phyloP scores from a whole-genome alignment of 2,329 filamentous ascomycete species.

The Bimuria novae-zelandiae region DNA sequence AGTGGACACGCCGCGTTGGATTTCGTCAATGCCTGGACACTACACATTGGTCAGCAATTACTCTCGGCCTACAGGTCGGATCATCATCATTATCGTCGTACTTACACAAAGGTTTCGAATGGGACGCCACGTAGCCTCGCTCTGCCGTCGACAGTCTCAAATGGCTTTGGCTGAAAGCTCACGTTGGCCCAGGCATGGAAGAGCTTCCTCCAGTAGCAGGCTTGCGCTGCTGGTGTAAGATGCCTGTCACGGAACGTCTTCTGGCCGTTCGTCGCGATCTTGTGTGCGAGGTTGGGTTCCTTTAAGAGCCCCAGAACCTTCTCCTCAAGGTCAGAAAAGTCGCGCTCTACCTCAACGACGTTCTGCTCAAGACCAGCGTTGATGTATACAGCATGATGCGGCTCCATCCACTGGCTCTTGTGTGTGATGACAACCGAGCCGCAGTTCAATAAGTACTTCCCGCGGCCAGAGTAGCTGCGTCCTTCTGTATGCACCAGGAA shows the following conservation, averaged over 20 bases:
- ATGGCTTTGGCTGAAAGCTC: slow-evolving; percentile 15
- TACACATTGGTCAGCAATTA: not conserved
- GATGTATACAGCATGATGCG: slow-evolving; percentile 17
- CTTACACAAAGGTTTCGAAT: slow-evolving; percentile 13
- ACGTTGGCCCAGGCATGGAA: slow-evolving; percentile 16
- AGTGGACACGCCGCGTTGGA: not conserved
- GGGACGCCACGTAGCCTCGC: not conserved
- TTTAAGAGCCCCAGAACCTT: slow-evolving; percentile 18
- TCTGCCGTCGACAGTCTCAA: slow-evolving; percentile 7
- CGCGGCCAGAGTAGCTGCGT: slow-evolving; percentile 52
- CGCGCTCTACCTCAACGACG: slow-evolving; percentile 24
- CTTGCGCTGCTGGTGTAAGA: slow-evolving; percentile 21
- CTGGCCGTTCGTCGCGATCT: slow-evolving; percentile 21
- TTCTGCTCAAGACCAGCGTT: slow-evolving; percentile 22
- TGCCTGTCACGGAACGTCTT: slow-evolving; percentile 22
- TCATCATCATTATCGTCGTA: not conserved
- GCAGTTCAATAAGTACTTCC: slow-evolving; percentile 58
- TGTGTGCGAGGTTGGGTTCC: slow-evolving; percentile 15
- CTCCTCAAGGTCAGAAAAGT: slow-evolving; percentile 23
- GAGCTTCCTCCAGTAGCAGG: slow-evolving; percentile 26
- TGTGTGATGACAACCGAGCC: slow-evolving; percentile 23
- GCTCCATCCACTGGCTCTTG: slow-evolving; percentile 23
- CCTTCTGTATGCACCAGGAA: slow-evolving; percentile 55
- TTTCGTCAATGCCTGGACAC: slow-evolving; percentile 2
- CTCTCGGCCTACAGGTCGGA: not conserved